phyloP scores from a whole-genome alignment of 2,329 filamentous ascomycete species.

The Alternaria atra region DNA sequence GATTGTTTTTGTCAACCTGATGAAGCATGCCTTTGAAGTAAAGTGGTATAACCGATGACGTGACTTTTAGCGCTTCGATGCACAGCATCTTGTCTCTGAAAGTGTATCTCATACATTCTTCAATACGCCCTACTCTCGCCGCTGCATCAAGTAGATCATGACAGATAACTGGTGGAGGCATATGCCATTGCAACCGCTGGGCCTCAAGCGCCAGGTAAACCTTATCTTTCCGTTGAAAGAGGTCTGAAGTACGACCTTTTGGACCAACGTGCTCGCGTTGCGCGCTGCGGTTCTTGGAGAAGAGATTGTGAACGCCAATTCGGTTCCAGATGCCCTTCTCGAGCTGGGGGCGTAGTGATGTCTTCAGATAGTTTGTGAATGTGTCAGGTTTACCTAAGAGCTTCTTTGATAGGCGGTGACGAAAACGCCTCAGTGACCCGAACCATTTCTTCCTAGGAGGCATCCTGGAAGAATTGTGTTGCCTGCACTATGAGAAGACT shows the following conservation, averaged over 20 bases:
- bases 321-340: neutral
- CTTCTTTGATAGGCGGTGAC: neutral
- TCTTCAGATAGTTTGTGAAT: neutral
- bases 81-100: slow-evolving; percentile 32
- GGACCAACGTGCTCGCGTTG: slow-evolving; percentile 23
- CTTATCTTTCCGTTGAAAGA: slow-evolving; percentile 27
- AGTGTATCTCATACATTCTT: slow-evolving; percentile 27
- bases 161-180: slow-evolving; percentile 7
- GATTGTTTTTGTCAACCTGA: slow-evolving; percentile 22
- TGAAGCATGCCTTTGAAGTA: slow-evolving; percentile 23
- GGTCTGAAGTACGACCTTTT: slow-evolving; percentile 18
- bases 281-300: neutral
- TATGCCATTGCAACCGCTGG: slow-evolving; percentile 10
- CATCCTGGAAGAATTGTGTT: neutral
- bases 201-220: slow-evolving; percentile 17
- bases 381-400: neutral
- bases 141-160: slow-evolving; percentile 30
- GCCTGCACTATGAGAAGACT: neutral
- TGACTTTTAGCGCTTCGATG: slow-evolving; percentile 31
- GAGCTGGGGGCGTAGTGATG: neutral
- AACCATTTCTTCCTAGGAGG: neutral
- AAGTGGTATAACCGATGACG: slow-evolving; percentile 11
- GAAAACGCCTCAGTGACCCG: neutral
- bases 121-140: slow-evolving; percentile 23
- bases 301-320: neutral